Evolutionary conservation across 2,329 filamentous ascomycete genomes (phyloP).

Genomic region (Beauveria scarabaeidicola): DNA sequence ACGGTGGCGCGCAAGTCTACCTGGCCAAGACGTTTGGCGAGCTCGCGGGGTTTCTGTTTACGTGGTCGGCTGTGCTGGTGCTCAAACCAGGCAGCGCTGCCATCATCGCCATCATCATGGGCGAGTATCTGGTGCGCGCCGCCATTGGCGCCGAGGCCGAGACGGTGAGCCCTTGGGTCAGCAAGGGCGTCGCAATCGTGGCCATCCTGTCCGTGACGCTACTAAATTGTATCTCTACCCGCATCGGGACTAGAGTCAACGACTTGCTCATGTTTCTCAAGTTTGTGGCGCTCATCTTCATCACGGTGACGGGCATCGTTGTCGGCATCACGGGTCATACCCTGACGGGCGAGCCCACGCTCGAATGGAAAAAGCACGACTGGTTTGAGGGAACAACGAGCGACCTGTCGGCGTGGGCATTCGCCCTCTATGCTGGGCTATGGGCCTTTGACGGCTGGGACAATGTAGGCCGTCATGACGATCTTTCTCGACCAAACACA

Average conservation of each 20-base stretch:
- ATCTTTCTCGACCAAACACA: neutral
- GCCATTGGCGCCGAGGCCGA: constrained; percentile 79
- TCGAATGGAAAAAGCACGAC: constrained; percentile 75
- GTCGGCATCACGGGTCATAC: constrained; percentile 82
- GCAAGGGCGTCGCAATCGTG: constrained; percentile 74
- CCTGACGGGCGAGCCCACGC: constrained; percentile 62
- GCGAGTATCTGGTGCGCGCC: constrained; percentile 89
- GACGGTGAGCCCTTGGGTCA: constrained; percentile 75
- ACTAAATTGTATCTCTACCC: constrained; percentile 86
- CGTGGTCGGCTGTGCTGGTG: constrained; percentile 90
- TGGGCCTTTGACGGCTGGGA: constrained; percentile 99
- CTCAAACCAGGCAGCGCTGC: constrained; percentile 88
- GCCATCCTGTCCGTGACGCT: constrained; percentile 71
- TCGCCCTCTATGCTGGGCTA: constrained; percentile 87
- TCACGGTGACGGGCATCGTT: constrained; percentile 80
- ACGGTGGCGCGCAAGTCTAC: constrained; percentile 90
- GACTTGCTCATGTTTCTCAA: constrained; percentile 97
- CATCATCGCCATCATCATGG: constrained; percentile 96
- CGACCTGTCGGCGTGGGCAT: constrained; percentile 79
- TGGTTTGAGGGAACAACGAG: constrained; percentile 85
- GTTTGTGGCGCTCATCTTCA: constrained; percentile 78
- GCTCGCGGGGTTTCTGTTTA: constrained; percentile 85
- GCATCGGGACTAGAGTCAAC: constrained; percentile 75
- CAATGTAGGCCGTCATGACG: constrained; percentile 56
- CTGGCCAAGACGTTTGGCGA: constrained; percentile 95